Base-by-base conservation (phyloP, 1,284 basidiomycete genomes). In the Sporisorium iseilematis-ciliati region DNA sequence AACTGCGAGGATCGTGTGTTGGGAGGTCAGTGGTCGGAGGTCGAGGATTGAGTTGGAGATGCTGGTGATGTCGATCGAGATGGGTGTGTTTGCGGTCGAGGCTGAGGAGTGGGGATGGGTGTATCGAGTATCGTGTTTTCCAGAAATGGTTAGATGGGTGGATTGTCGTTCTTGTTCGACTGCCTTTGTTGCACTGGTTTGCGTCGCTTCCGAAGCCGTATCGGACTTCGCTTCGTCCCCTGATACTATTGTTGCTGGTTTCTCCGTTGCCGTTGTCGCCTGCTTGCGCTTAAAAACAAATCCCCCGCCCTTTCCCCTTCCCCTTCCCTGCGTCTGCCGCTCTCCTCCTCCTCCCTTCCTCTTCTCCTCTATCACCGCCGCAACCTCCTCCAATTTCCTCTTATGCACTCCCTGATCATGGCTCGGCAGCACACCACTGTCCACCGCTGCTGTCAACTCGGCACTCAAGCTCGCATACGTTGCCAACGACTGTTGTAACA, bases 331-430 rank as follows among this genome's bases (percentile, higher is more conserved):
- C n/a, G 18, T 57, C 16, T 18, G 8, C 20, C 31, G 21, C 54
- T 29, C 65, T 57, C 35, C 20, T 18, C 12, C 65, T 57, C 35
- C 20, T 18, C 12, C 20, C 45, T 21, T 61, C 25, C 65, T 60
- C 43, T 26, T 62, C 14, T 58, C 29, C 21, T 63, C 45, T 25
- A 71, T 20, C 21, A 29, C 42, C 1, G 43, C 31, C 1, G 57
- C 45, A 3, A 72, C 38, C 23, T 65, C 26, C 2, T 63, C 65
- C 29, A 72, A 43, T 21, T 48, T 61, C 29, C 41, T 45, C 57
- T 63, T 74, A 40, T 78, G 72, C 23, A 63, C 25, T 0, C 11
- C 67, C 12, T 69, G 63, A 55, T 78, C 75, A 38, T 78, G 69
- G 7, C 60, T 41, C 1, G 75, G 72, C n/a, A 78, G 38, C 21